These are phyloP conservation scores for Heterobasidion irregulare DNA, from an alignment of 1,284 basidiomycete species.

Conservation along the genomic window DNA sequence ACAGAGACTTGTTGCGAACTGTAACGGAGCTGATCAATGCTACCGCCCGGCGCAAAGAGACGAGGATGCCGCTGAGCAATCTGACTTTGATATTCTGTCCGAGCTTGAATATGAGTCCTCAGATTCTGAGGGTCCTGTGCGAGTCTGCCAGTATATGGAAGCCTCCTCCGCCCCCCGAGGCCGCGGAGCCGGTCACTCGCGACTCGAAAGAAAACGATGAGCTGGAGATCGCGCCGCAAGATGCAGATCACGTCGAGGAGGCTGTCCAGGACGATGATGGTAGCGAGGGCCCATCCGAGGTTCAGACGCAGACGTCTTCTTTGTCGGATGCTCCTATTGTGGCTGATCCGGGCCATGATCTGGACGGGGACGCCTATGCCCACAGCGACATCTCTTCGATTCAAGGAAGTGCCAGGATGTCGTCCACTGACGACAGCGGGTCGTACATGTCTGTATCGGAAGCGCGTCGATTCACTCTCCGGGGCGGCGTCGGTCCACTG, in stretches of 20 bases:
- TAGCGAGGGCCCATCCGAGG: background rate
- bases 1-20: slow-evolving; percentile 64
- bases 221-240: background rate
- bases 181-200: slow-evolving; percentile 1
- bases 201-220: slow-evolving; percentile 1
- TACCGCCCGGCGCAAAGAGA: slow-evolving; percentile 56
- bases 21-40: slow-evolving; percentile 65
- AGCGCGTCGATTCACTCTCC: slow-evolving; percentile 24
- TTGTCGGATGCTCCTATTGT: background rate
- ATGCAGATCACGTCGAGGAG: background rate
- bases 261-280: background rate
- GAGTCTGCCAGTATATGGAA: slow-evolving; percentile 65
- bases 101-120: slow-evolving; percentile 73
- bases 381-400: background rate
- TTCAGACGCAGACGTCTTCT: background rate
- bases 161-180: slow-evolving; percentile 15
- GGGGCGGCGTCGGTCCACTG: slow-evolving; percentile 15
- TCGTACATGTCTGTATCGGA: slow-evolving; percentile 25
- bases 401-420: background rate
- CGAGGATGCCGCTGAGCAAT: slow-evolving; percentile 82
- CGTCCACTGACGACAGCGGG: slow-evolving; percentile 15
- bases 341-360: background rate
- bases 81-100: slow-evolving; percentile 75
- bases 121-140: slow-evolving; percentile 63
- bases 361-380: background rate